A percentile compares a stretch with the other conserved stretches of the same genome.
These are phyloP conservation scores for Colletotrichum phormii DNA, from an alignment of 2,329 filamentous ascomycete species.

Conservation along the genomic window DNA sequence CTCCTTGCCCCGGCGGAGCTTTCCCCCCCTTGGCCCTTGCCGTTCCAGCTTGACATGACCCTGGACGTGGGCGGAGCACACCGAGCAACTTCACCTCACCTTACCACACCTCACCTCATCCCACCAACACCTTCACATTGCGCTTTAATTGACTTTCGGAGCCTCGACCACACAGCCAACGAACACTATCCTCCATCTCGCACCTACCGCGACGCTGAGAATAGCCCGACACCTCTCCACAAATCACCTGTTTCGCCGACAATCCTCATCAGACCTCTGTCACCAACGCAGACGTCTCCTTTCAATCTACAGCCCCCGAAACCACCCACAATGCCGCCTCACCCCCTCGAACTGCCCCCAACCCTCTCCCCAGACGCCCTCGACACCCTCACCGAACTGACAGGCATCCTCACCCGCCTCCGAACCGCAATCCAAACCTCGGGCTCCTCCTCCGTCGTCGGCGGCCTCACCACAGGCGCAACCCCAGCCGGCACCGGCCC, in stretches of 20 bases:
- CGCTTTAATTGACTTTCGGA: constrained; percentile 25
- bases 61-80: neutral
- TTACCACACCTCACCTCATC: neutral
- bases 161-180: constrained; percentile 22
- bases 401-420: constrained; percentile 81
- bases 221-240: neutral
- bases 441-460: constrained; percentile 41
- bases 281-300: neutral
- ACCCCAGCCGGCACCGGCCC: constrained; percentile 47
- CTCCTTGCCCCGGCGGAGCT: constrained; percentile 29
- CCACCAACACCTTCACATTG: neutral
- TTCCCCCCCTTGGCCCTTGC: constrained; percentile 13
- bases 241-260: neutral
- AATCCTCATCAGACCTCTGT: neutral
- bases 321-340: constrained; percentile 38
- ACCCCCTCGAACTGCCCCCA: constrained; percentile 64
- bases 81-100: neutral
- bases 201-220: constrained; percentile 24
- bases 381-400: constrained; percentile 86
- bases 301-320: neutral
- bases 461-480: constrained; percentile 51
- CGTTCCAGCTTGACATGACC: neutral
- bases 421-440: constrained; percentile 61
- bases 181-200: neutral
- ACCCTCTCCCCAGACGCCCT: constrained; percentile 85